These are phyloP conservation scores for Jatropha podagrica DNA, from an alignment of 441 rosid species.

Conservation along the genomic window DNA sequence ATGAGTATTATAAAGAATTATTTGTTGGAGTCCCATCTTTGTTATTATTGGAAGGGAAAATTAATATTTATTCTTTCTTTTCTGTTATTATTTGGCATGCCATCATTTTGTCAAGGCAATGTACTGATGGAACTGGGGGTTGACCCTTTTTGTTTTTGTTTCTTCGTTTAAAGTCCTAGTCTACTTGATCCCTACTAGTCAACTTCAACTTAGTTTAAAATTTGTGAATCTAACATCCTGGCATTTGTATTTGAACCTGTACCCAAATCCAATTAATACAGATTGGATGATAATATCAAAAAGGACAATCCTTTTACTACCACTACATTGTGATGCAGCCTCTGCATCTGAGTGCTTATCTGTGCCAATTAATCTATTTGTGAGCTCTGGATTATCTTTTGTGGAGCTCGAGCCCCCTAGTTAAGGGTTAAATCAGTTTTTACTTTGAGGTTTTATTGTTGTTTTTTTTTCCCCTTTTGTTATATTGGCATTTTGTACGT, in stretches of 20 bases:
- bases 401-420: not conserved
- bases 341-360: not conserved
- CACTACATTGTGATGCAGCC: not conserved
- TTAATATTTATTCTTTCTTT: not conserved
- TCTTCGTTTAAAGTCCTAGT: too few species aligned
- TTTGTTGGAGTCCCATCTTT: not conserved
- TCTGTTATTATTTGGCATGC: not conserved
- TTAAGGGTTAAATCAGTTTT: not conserved
- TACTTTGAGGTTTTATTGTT: too few species aligned
- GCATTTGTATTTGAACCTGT: not conserved
- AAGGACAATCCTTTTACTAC: not conserved
- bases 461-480: not conserved
- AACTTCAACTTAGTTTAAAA: not conserved
- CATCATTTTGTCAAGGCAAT: not conserved
- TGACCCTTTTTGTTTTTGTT: not conserved
- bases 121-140: not conserved
- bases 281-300: not conserved
- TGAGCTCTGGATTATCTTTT: not conserved
- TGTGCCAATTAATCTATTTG: not conserved
- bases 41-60: not conserved
- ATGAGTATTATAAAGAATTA: not conserved
- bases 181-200: too few species aligned
- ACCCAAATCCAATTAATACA: not conserved
- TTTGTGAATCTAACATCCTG: not conserved
- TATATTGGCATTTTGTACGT: not conserved